Evolutionary conservation across 208 protist species (phyloP).

Genomic region (Trypanosomatidae sp.): DNA sequence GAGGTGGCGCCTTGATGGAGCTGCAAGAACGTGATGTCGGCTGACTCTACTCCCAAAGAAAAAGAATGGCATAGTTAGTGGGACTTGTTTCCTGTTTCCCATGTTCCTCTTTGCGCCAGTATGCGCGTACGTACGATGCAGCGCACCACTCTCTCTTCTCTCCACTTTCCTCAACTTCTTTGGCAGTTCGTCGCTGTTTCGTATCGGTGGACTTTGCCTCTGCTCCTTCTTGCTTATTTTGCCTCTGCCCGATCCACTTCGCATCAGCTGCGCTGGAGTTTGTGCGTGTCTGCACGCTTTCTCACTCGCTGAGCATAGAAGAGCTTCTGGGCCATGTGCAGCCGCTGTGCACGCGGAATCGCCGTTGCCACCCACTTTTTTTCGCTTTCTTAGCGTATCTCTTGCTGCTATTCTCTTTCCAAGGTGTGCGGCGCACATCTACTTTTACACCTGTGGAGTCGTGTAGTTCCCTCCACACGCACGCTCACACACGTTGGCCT

Average conservation of each 20-base stretch:
- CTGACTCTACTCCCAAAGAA: not conserved
- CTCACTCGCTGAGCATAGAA: not conserved
- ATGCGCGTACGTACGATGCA: not conserved
- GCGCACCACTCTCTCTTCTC: not conserved
- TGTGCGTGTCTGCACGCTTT: not conserved
- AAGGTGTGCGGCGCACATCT: not conserved
- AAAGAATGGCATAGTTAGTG: not conserved
- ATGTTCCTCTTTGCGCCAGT: not conserved
- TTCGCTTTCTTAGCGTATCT: not conserved
- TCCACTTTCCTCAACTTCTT: not conserved
- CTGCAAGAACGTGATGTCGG: not conserved
- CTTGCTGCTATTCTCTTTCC: conserved; percentile 9
- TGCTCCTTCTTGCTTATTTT: not conserved
- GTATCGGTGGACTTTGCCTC: not conserved
- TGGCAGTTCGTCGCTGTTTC: not conserved
- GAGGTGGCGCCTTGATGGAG: not conserved
- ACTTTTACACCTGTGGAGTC: not conserved
- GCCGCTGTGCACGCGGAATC: not conserved
- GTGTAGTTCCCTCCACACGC: not conserved
- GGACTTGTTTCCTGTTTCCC: not conserved
- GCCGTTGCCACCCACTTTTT: not conserved
- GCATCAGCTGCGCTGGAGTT: not conserved
- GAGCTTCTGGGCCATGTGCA: not conserved
- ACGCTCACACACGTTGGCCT: not conserved
- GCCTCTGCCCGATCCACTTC: not conserved